A percentile compares a stretch with the other conserved stretches of the same genome.
Evolutionary conservation across 2,329 filamentous ascomycete genomes (phyloP).

Genomic region (Metarhizium album): DNA sequence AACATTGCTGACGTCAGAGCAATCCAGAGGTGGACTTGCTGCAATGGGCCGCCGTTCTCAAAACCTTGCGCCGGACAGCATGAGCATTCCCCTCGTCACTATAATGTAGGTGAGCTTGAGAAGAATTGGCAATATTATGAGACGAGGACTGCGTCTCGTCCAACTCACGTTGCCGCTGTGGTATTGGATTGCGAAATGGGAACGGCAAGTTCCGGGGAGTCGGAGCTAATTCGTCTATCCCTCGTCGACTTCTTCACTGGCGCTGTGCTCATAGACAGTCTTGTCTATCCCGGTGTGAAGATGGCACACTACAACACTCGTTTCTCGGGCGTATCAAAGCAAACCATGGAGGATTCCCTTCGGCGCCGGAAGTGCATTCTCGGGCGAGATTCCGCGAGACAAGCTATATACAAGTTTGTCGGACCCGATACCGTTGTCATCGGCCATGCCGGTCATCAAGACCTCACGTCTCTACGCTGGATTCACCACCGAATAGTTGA

Average conservation of each 20-base stretch:
- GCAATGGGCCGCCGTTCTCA: slow-evolving; percentile 12
- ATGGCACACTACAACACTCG: slow-evolving; percentile 39
- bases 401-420: slow-evolving; percentile 31
- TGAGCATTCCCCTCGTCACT: slow-evolving; percentile 15
- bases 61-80: slow-evolving; percentile 16
- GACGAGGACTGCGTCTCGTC: slow-evolving; percentile 5
- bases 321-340: slow-evolving; percentile 35
- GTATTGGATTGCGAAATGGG: slow-evolving; percentile 49
- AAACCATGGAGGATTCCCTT: slow-evolving; percentile 26
- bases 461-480: slow-evolving; percentile 36
- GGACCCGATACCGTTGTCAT: slow-evolving; percentile 36
- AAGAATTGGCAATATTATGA: slow-evolving; percentile 16
- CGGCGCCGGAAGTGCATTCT: slow-evolving; percentile 23
- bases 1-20: neutral
- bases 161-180: slow-evolving; percentile 18
- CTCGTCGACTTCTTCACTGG: slow-evolving; percentile 40
- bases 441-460: slow-evolving; percentile 31
- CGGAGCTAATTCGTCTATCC: slow-evolving; percentile 41
- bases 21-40: slow-evolving; percentile 21
- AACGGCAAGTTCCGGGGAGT: slow-evolving; percentile 28
- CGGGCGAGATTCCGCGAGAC: slow-evolving; percentile 31
- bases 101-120: slow-evolving; percentile 16
- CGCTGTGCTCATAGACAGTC: slow-evolving; percentile 34
- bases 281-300: slow-evolving; percentile 35
- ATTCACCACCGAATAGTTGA: slow-evolving; percentile 35